phyloP scores from a whole-genome alignment of 2,329 filamentous ascomycete species.

The Fusarium incarnatum region DNA sequence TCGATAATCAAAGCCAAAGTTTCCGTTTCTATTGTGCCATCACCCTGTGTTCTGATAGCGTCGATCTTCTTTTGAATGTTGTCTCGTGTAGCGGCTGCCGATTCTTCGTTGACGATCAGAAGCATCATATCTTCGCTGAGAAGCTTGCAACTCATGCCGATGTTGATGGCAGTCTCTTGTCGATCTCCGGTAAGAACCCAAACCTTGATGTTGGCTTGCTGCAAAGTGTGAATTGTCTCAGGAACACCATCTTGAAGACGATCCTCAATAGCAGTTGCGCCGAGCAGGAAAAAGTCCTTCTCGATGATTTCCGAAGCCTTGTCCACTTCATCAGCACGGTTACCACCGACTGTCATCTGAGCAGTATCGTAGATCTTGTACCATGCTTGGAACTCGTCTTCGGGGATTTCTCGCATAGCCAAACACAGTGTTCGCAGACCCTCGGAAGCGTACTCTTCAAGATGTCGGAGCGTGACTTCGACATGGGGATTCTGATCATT shows the following conservation, averaged over 20 bases:
- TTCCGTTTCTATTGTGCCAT: slow-evolving; percentile 81
- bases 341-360: slow-evolving; percentile 89
- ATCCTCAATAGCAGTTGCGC: slow-evolving; percentile 97
- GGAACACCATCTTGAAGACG: slow-evolving; percentile 96
- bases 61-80: slow-evolving; percentile 95
- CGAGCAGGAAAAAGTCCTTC: slow-evolving; percentile 88
- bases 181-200: slow-evolving; percentile 98
- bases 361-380: slow-evolving; percentile 86
- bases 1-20: slow-evolving; percentile 93
- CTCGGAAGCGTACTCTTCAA: slow-evolving; percentile 99
- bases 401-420: slow-evolving; percentile 91
- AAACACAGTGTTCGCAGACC: slow-evolving; percentile 94
- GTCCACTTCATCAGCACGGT: slow-evolving; percentile 92
- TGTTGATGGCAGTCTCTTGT: slow-evolving; percentile 99
- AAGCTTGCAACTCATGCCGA: slow-evolving; percentile 99
- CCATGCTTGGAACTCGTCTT: slow-evolving; percentile 92
- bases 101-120: slow-evolving; percentile 94
- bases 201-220: slow-evolving; percentile 97
- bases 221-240: slow-evolving; percentile 96
- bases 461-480: slow-evolving; percentile 88
- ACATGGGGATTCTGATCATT: slow-evolving; percentile 85
- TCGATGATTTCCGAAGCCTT: slow-evolving; percentile 98
- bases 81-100: slow-evolving; percentile 79
- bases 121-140: slow-evolving; percentile 99
- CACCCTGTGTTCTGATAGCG: slow-evolving; percentile 85